Percentiles rank a stretch among this genome's conserved stretches.
These are phyloP conservation scores for Trichoderma orchidacearum DNA, from an alignment of 495 filamentous ascomycete species.

Conservation along the genomic window DNA sequence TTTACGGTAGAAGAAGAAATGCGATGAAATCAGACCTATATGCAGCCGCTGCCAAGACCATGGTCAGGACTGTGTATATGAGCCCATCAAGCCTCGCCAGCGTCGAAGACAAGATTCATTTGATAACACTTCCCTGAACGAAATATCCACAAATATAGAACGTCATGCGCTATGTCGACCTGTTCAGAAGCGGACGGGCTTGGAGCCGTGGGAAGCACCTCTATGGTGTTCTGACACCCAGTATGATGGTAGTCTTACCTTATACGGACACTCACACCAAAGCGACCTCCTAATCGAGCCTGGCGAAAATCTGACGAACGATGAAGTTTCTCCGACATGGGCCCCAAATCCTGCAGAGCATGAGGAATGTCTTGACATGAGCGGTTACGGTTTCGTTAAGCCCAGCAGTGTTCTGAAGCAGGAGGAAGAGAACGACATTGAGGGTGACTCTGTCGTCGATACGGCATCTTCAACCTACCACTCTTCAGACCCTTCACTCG, in stretches of 20 bases:
- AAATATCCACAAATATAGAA: not conserved
- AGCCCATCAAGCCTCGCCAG: conserved; percentile 42
- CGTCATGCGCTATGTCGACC: not conserved
- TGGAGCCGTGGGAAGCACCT: not conserved
- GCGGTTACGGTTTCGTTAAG: not conserved
- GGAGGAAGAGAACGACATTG: not conserved
- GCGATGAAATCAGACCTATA: conserved; percentile 43
- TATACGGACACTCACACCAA: not conserved
- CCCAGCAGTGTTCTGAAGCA: not conserved
- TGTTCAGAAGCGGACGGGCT: not conserved
- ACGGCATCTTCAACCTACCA: not conserved
- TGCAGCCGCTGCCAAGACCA: conserved; percentile 45
- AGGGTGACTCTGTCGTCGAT: not conserved
- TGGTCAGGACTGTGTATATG: conserved; percentile 39
- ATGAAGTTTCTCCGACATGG: not conserved
- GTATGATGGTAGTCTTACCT: not conserved
- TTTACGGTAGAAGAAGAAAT: conserved; percentile 45
- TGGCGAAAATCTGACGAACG: not conserved
- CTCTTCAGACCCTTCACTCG: not conserved
- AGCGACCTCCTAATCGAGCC: not conserved
- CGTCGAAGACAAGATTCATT: conserved; percentile 27
- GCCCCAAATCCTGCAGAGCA: not conserved
- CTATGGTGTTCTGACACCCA: not conserved
- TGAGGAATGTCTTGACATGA: not conserved
- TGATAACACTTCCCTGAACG: not conserved